phyloP scores from a whole-genome alignment of 1,284 basidiomycete genomes.

The Pterulicium gracile region DNA sequence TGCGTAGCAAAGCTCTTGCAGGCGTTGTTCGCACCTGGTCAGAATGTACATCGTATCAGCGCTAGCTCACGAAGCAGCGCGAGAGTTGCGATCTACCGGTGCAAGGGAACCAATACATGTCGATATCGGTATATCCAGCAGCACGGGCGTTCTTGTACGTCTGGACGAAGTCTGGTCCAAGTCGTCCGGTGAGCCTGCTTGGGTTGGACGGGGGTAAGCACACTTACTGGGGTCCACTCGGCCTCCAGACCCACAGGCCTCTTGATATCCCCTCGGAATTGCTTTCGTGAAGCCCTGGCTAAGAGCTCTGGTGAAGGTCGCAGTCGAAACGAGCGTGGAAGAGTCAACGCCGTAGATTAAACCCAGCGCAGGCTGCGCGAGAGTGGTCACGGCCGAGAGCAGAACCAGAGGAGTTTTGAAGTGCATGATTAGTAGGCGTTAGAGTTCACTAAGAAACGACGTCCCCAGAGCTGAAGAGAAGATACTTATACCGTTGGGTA shows the following conservation, averaged over 20 bases:
- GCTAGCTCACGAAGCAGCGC: not conserved
- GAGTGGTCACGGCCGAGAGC: constrained; percentile 6
- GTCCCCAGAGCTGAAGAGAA: not conserved
- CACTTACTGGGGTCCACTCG: constrained; percentile 14
- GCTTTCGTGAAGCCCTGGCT: constrained; percentile 18
- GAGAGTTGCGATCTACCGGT: constrained; percentile 9
- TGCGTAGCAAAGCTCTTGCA: constrained; percentile 16
- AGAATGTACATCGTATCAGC: not conserved
- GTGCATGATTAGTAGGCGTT: not conserved
- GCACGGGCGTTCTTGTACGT: constrained; percentile 16
- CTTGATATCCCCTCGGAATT: constrained; percentile 15
- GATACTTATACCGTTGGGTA: not conserved
- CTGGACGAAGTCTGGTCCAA: constrained; percentile 12
- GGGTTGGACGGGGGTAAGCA: not conserved
- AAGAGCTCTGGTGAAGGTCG: constrained; percentile 13
- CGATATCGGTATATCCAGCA: constrained; percentile 15
- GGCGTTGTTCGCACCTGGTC: constrained; percentile 10
- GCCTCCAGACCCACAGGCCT: constrained; percentile 15
- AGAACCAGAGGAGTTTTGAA: constrained; percentile 6
- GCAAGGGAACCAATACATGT: constrained; percentile 18
- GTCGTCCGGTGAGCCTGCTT: not conserved
- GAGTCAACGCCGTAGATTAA: constrained; percentile 15
- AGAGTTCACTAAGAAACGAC: too few relatives aligned
- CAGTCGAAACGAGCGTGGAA: constrained; percentile 12
- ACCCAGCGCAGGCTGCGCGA: constrained; percentile 10